These are phyloP conservation scores for Colletotrichum lini DNA, from an alignment of 2,329 filamentous ascomycete genomes.

Conservation along the genomic window DNA sequence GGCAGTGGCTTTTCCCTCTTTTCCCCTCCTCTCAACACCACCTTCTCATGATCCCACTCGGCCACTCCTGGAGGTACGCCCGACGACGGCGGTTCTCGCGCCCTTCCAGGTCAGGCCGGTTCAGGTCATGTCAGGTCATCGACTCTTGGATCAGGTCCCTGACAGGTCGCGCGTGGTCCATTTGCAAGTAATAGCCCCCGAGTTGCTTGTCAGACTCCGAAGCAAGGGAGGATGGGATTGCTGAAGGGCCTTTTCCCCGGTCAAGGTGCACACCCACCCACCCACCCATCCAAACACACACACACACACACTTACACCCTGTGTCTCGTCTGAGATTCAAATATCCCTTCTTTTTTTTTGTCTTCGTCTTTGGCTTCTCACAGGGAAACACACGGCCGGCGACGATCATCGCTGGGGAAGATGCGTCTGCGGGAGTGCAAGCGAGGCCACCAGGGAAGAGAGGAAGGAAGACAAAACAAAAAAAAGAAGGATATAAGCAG, in stretches of 20 bases:
- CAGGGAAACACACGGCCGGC: background rate
- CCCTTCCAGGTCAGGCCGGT: background rate
- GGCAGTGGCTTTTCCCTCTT: constrained; percentile 30
- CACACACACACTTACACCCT: background rate
- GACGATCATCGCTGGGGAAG: constrained; percentile 3
- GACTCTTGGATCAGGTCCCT: background rate
- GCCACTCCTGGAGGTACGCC: background rate
- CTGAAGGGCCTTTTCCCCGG: background rate
- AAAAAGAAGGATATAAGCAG: background rate
- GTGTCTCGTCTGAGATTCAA: constrained; percentile 23
- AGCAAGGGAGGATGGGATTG: constrained; percentile 6
- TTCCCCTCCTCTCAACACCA: background rate
- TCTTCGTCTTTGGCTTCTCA: background rate
- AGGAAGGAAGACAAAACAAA: too few species aligned
- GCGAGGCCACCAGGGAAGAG: constrained; percentile 4
- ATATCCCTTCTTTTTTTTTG: background rate
- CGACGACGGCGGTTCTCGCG: background rate
- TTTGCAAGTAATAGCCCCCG: background rate
- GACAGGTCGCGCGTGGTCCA: background rate
- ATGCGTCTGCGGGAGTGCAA: background rate
- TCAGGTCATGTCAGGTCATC: constrained; percentile 4
- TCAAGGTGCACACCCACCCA: too few species aligned
- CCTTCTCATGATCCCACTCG: too few species aligned
- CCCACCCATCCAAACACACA: too few species aligned
- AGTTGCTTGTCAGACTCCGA: background rate